These are phyloP conservation scores for Limonium bicolor DNA, from an alignment of 148 eudicot genomes.

Conservation along the genomic window DNA sequence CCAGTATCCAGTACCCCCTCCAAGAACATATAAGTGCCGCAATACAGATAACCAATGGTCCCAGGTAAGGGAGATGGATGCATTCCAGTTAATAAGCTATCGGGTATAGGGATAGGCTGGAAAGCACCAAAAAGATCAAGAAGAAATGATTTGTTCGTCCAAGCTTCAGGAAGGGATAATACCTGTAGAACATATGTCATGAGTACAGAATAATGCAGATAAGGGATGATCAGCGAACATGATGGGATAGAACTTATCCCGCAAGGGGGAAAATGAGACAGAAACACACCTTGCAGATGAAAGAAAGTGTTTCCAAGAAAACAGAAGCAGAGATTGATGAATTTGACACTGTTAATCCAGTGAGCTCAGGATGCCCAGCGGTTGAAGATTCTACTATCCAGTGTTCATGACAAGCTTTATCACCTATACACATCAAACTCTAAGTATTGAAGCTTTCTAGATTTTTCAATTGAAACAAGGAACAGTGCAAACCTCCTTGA, in stretches of 20 bases:
- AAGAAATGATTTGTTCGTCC: slow-evolving; percentile 15
- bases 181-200: slow-evolving; percentile 16
- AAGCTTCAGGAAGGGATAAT: slow-evolving; percentile 23
- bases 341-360: slow-evolving; percentile 15
- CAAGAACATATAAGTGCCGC: slow-evolving; percentile 33
- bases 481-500: slow-evolving; percentile 18
- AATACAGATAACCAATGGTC: slow-evolving; percentile 25
- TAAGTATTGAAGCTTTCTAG: not conserved
- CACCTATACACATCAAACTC: slow-evolving; percentile 14
- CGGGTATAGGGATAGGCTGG: slow-evolving; percentile 24
- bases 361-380: slow-evolving; percentile 30
- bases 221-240: not conserved
- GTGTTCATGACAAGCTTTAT: slow-evolving; percentile 34
- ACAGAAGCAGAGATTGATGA: slow-evolving; percentile 20
- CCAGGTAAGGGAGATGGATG: slow-evolving; percentile 29
- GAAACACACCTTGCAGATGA: slow-evolving; percentile 30
- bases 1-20: slow-evolving; percentile 33
- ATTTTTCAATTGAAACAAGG: slow-evolving; percentile 6
- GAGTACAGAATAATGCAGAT: not conserved
- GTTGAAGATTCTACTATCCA: slow-evolving; percentile 30
- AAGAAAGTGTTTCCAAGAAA: slow-evolving; percentile 29
- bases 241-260: not conserved
- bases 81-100: slow-evolving; percentile 19
- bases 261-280: not conserved
- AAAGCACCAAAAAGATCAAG: slow-evolving; percentile 32